Evolutionary conservation across 371 early-diverging fungal genomes (phyloP), one percentile per base, ranked within the genome.

Genomic region (Mucor mucedo): DNA sequence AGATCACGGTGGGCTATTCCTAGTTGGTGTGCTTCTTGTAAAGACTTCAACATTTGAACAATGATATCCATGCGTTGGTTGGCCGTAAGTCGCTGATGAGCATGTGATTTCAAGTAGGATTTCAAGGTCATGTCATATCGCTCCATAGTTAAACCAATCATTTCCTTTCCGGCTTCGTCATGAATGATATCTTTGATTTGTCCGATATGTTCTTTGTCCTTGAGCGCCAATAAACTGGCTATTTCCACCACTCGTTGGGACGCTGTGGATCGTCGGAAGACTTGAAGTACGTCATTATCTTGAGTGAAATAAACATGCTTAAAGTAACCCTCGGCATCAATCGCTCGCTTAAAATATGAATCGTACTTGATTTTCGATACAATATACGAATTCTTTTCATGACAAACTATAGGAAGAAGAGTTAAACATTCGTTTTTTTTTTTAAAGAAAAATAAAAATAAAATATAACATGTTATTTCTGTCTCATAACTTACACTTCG

Each of bases 1-100:
- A 88, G 62, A 66, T 88, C 87, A 9, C 88, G 78, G 64, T 88
- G 88, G 0, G 88, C 87, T 10, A 88, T 71, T 7, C 87, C 87
- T 5, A 76, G 72, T n/a, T 68, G 63, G 53, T 88, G 88, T 38
- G 85, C 75, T 0, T 69, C 70, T 44, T 77, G 68, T 63, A 88
- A 75, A 30, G 84, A 84, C 11, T 66, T 55, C 5, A 86, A 54
- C 82, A 88, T 82, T 52, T 86, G 86, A 16, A 60, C 62, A 33
- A 88, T 79, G 7, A 88, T 77, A 40, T 73, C 58, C 44, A 79
- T 75, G 50, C 85, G 84, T 60, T 85, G 87, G 28, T 75, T 66
- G 2, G 81, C 78, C 0, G 82, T 70, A 4, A 87, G 65, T 14
- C 71, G 68, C 33, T 71, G 76, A 54, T 79, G 78, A 10, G 76